These are phyloP conservation scores for Tolypocladium cylindrosporum DNA, from an alignment of 2,329 filamentous ascomycete genomes.

Conservation along the genomic window DNA sequence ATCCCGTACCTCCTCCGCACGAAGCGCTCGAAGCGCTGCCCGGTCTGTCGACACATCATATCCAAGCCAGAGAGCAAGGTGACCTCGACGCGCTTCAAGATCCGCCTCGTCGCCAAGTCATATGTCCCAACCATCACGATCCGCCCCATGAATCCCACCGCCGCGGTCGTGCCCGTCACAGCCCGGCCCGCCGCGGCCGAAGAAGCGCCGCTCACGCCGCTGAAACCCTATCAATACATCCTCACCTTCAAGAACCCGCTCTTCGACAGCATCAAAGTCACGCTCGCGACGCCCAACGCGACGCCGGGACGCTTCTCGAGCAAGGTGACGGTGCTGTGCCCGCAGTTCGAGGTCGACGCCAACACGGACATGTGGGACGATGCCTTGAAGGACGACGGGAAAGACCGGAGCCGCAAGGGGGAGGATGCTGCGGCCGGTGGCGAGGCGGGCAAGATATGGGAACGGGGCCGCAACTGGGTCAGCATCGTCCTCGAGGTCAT, in stretches of 20 bases:
- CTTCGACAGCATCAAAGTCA: conserved; percentile 82
- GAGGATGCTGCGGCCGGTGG: conserved; percentile 40
- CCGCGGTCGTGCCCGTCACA: conserved; percentile 22
- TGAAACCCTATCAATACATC: conserved; percentile 65
- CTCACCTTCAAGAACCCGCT: conserved; percentile 89
- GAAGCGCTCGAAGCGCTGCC: conserved; percentile 89
- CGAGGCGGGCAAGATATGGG: conserved; percentile 94
- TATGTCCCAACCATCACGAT: conserved; percentile 80
- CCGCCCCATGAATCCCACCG: conserved; percentile 43
- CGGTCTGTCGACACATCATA: conserved; percentile 86
- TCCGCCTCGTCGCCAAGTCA: conserved; percentile 77
- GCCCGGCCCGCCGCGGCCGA: conserved; percentile 19
- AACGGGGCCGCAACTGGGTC: conserved; percentile 87
- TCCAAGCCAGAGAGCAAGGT: conserved; percentile 90
- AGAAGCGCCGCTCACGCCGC: conserved; percentile 37
- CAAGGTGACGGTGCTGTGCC: conserved; percentile 84
- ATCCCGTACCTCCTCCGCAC: conserved; percentile 76
- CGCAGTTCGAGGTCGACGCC: conserved; percentile 86
- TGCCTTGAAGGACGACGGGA: conserved; percentile 53
- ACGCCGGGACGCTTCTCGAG: conserved; percentile 70
- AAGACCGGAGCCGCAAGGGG: conserved; percentile 26
- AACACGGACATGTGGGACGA: conserved; percentile 88
- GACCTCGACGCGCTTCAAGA: conserved; percentile 80
- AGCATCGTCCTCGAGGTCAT: conserved; percentile 88
- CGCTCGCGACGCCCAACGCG: conserved; percentile 70